Conservation (phyloP, 192 early-diverging fungal species). For the Phycomyces blakesleeanus region DNA sequence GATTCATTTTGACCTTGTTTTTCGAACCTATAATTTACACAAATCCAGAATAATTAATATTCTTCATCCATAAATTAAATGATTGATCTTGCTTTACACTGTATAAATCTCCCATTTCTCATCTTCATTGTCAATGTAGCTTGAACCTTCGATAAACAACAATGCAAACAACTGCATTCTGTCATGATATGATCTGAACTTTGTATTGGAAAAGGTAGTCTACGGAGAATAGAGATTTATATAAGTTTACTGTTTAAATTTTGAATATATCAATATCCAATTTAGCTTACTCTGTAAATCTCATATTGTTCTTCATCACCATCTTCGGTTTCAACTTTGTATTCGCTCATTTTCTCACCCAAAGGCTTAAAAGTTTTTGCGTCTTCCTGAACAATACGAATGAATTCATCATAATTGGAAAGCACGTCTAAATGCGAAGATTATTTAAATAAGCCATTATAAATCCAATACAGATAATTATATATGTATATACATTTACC, state of each 20-base stretch:
- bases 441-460: too few species aligned
- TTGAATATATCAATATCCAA: neutral
- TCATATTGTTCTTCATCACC: conserved; percentile 49
- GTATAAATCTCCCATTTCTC: conserved; percentile 75
- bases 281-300: conserved; percentile 60
- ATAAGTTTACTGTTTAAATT: neutral
- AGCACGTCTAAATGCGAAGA: conserved; percentile 44
- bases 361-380: conserved; percentile 66
- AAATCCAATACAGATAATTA: too few species aligned
- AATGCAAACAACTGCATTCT: conserved; percentile 77
- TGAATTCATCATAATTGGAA: conserved; percentile 61
- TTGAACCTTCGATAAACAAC: conserved; percentile 88
- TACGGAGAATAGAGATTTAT: neutral
- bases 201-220: conserved; percentile 59
- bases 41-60: neutral
- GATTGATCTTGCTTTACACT: conserved; percentile 26
- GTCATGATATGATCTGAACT: conserved; percentile 74
- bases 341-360: conserved; percentile 77
- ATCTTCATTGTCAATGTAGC: conserved; percentile 80
- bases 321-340: conserved; percentile 42
- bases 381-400: conserved; percentile 55
- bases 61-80: neutral
- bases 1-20: conserved; percentile 38
- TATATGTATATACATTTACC: conserved; percentile 28
- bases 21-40: conserved; percentile 61